phyloP scores from a whole-genome alignment of 106 monocot genomes.

The Alisma plantagoaquatica region DNA sequence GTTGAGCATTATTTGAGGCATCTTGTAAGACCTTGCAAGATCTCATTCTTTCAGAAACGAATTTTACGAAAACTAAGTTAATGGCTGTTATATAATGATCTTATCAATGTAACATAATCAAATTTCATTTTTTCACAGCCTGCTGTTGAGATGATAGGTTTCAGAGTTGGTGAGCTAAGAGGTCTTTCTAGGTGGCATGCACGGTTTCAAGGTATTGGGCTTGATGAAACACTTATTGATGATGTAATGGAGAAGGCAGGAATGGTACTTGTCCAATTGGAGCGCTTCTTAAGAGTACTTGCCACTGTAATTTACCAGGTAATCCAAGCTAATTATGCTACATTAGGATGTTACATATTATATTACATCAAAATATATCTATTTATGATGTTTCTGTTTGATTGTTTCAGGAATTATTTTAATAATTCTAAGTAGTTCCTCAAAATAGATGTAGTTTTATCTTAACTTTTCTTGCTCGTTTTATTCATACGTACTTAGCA shows the following conservation, averaged over 20 bases:
- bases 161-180: slow-evolving; percentile 83
- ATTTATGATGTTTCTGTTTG: not conserved
- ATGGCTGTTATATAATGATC: no score
- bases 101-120: no score
- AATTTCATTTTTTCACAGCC: no score
- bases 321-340: slow-evolving; percentile 1
- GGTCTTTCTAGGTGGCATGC: slow-evolving; percentile 93
- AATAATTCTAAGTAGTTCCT: not conserved
- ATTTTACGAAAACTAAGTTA: no score
- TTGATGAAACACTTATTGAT: slow-evolving; percentile 70
- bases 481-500: no score
- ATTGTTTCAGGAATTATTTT: not conserved
- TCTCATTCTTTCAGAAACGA: no score
- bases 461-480: no score
- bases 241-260: slow-evolving; percentile 68
- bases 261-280: slow-evolving; percentile 85
- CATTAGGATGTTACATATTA: not conserved
- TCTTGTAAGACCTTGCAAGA: no score
- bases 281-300: slow-evolving; percentile 80
- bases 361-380: not conserved
- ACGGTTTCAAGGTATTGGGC: slow-evolving; percentile 65
- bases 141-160: slow-evolving; percentile 87
- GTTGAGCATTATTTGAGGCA: no score
- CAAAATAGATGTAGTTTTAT: not conserved
- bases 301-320: slow-evolving; percentile 71